Base-by-base conservation (phyloP, 1,139 yeast species). In the Suhomyces chickasaworum region DNA sequence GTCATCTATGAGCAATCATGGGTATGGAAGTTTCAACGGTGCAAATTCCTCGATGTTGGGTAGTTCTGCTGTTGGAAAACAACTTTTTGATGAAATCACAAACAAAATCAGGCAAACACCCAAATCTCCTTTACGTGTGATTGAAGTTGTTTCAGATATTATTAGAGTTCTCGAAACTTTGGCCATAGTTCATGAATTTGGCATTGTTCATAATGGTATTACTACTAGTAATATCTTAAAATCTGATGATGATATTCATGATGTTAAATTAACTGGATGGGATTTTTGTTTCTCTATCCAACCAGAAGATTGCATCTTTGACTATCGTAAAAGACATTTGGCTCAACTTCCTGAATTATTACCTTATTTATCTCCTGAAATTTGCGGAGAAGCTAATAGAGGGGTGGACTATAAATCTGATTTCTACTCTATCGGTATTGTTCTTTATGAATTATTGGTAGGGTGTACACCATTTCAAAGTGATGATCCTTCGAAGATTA, bases 351-450 rank as follows among this genome's bases (percentile, higher is more conserved):
- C 69, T 1, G 75, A 70, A 30, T 65, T 71, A 51, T 57, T 78
- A 33, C 80, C 81, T 0, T 80, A 73, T 51, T 71, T 78, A 53
- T 73, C 83, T 0, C 84, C 84, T 1, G 84, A 80, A 55, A 66
- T 73, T 3, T 69, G 80, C 15, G 75, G 79, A 1, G 73, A 71
- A 22, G 63, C 68, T 13, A 65, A 65, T 37, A 61, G 68, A 31
- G 61, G 70, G 2, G 78, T 77, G 7, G 83, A 78, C 50, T 73
- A 65, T 53, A 63, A 81, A 39, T 69, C 83, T 0, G 84, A 80
- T 56, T 68, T 78, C 43, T 80, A 79, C 54, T 68, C 80, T 29
- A 52, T 78, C 12, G 84, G 85, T 21, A 68, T 79, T 21, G 71
- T 80, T 3, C 51, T 80, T 34, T 78, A 80, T 52, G 82, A 78